A percentile compares a stretch with the other conserved stretches of the same genome.
Conservation (phyloP, 140 eudicot genomes). For the Erigeron philadelphicus region DNA sequence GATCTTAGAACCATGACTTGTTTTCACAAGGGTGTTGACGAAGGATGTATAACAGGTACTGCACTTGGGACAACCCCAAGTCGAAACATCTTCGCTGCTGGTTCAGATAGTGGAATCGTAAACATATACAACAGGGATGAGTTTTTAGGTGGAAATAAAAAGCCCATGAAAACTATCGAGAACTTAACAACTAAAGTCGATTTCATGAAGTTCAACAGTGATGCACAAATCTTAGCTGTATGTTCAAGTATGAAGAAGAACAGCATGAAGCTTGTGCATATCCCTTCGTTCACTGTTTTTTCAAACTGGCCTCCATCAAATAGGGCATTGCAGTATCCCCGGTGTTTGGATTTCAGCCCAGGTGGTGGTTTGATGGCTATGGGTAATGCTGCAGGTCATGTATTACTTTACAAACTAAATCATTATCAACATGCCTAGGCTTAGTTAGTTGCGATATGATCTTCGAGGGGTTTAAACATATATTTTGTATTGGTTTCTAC, state of each 20-base stretch:
- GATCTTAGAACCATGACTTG: slow-evolving; percentile 71
- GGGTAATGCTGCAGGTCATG: slow-evolving; percentile 72
- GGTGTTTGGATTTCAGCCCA: slow-evolving; percentile 73
- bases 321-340: slow-evolving; percentile 35
- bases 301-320: slow-evolving; percentile 78
- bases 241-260: slow-evolving; percentile 61
- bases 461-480: background rate
- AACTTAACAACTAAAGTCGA: slow-evolving; percentile 56
- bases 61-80: slow-evolving; percentile 49
- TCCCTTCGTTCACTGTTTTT: slow-evolving; percentile 70
- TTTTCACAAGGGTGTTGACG: slow-evolving; percentile 68
- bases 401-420: slow-evolving; percentile 63
- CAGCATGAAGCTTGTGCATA: slow-evolving; percentile 57
- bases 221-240: slow-evolving; percentile 66
- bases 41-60: slow-evolving; percentile 63
- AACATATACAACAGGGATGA: slow-evolving; percentile 62
- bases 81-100: slow-evolving; percentile 71
- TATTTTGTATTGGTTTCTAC: background rate
- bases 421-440: slow-evolving; percentile 59
- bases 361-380: slow-evolving; percentile 77
- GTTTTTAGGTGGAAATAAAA: slow-evolving; percentile 69
- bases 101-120: slow-evolving; percentile 73
- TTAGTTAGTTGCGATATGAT: background rate
- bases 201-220: slow-evolving; percentile 61
- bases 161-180: slow-evolving; percentile 60